Evolutionary conservation across 2,329 filamentous ascomycete species (phyloP).

Genomic region (Hypoxylon sp.): DNA sequence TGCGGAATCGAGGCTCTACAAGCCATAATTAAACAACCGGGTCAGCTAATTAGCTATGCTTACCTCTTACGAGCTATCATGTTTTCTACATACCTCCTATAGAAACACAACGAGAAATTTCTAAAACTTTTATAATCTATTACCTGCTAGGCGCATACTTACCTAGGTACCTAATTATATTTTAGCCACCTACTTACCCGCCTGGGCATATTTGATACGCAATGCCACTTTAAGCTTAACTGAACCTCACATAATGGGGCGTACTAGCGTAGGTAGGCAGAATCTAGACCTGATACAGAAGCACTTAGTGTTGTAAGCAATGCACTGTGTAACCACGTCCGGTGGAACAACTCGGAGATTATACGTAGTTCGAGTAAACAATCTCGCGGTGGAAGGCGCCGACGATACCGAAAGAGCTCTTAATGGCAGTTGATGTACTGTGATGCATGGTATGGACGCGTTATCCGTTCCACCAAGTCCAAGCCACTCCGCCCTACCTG

Average conservation of each 20-base stretch:
- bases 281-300: background rate
- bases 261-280: slow-evolving; percentile 5
- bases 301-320: too few species aligned
- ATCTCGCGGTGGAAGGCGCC: background rate
- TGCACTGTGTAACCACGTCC: slow-evolving; percentile 12
- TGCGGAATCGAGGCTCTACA: slow-evolving; percentile 13
- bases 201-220: background rate
- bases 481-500: slow-evolving; percentile 2
- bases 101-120: background rate
- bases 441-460: background rate
- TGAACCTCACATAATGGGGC: slow-evolving; percentile 9
- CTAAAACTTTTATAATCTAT: background rate
- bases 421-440: background rate
- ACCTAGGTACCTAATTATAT: background rate
- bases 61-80: background rate
- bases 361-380: background rate
- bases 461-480: background rate
- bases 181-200: too few species aligned
- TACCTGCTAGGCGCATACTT: background rate
- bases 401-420: background rate
- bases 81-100: background rate
- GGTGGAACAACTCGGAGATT: background rate
- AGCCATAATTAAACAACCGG: slow-evolving; percentile 9
- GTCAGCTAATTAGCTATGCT: background rate
- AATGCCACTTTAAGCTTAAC: slow-evolving; percentile 9